These are phyloP conservation scores for Pulveroboletus sp. DNA, from an alignment of 768 basidiomycete species.

Conservation along the genomic window DNA sequence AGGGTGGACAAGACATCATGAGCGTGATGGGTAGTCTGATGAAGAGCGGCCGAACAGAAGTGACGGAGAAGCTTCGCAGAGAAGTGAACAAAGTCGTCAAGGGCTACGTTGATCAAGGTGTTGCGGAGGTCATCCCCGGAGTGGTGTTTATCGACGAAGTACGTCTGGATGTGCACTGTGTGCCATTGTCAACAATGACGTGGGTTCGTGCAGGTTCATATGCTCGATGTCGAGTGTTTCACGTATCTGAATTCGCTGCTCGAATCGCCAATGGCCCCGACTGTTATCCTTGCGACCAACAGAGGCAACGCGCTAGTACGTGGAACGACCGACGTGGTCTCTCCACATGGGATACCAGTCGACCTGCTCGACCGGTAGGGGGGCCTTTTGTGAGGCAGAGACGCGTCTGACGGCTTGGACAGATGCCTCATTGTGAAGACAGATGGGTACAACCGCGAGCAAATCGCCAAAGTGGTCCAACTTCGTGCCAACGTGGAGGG, in stretches of 20 bases:
- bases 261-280: slow-evolving; percentile 95
- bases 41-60: slow-evolving; percentile 90
- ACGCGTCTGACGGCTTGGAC: slow-evolving; percentile 8
- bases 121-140: slow-evolving; percentile 96
- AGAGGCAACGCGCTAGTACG: slow-evolving; percentile 89
- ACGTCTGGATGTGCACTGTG: slow-evolving; percentile 16
- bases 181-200: slow-evolving; percentile 1
- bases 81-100: slow-evolving; percentile 99
- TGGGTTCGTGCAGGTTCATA: slow-evolving; percentile 72
- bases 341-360: slow-evolving; percentile 91
- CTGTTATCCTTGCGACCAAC: slow-evolving; percentile 95
- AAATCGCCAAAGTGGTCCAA: slow-evolving; percentile 83
- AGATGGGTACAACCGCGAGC: slow-evolving; percentile 71
- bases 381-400: slow-evolving; percentile 14
- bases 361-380: slow-evolving; percentile 85
- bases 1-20: slow-evolving; percentile 98
- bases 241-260: slow-evolving; percentile 95
- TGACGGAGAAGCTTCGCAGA: slow-evolving; percentile 90
- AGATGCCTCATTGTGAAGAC: slow-evolving; percentile 97
- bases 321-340: slow-evolving; percentile 86
- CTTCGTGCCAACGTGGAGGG: slow-evolving; percentile 86
- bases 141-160: slow-evolving; percentile 99
- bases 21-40: slow-evolving; percentile 92
- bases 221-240: slow-evolving; percentile 99
- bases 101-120: slow-evolving; percentile 95